Base-by-base conservation (phyloP, 257 asterid genomes). In the Solanum sejunctum region DNA sequence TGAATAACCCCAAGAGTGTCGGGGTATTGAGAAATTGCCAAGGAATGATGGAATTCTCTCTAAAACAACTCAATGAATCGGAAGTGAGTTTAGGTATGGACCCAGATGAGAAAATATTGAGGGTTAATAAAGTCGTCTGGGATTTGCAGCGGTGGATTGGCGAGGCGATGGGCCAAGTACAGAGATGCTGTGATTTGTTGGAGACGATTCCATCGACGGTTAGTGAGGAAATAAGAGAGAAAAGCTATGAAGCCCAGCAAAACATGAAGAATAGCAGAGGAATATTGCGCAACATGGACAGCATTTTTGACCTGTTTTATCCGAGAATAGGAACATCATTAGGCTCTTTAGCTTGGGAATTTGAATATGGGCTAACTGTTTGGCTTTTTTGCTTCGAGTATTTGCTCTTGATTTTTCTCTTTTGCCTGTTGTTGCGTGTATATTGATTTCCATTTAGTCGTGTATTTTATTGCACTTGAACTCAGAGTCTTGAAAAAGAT, bases 371-470 rank as follows among this genome's bases (percentile, higher is more conserved):
- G 47, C 10, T 51, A 15, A 51, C 15, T 51, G 47, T 51, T 26
- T 77, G 82, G 82, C 64, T 77, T 6, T 16, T 77, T 77, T 77
- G 82, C 63, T 77, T 16, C 23, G 82, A 5, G 83, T 91, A 91
- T 49, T 73, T 85, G 32, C 89, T 91, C 4, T 79, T 88, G 86
- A 58, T 88, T 43, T 57, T 91, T 73, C 52, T 89, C 57, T 86
- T 90, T 88, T 88, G 87, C 63, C 69, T 85, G 87, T 58, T 89
- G 60, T 71, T 86, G 21, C 84, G 90, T 11, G 61, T 86, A 18
- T 87, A 84, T 51, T 85, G 41, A 84, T 85, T 12, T 85, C 5
- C 32, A 16, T 13, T 23, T 47, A 3, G 60, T 73, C 21, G n/a
- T 72, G 54, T 45, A 11, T 71, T 20, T 45, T 45, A 17, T 15